These are phyloP conservation scores for Nakazawaea ishiwadae DNA, from an alignment of 805 yeast species.

Conservation along the genomic window DNA sequence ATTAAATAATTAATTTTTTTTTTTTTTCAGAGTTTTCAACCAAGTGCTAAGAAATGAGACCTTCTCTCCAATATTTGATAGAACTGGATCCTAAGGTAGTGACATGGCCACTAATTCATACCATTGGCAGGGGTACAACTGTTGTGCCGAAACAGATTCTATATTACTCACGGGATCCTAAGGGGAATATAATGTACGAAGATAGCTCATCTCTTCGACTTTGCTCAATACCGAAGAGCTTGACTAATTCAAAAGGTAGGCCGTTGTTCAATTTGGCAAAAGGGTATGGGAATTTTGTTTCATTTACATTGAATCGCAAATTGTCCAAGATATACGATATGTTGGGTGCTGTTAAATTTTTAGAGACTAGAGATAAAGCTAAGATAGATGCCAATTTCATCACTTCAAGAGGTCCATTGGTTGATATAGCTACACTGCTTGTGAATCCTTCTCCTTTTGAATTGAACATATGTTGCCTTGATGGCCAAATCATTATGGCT, in stretches of 20 bases:
- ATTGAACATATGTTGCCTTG: background rate
- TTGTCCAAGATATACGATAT: constrained; percentile 6
- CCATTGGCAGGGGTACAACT: background rate
- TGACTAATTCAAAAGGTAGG: background rate
- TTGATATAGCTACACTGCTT: background rate
- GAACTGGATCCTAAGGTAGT: background rate
- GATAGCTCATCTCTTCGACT: background rate
- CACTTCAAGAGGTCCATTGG: constrained; percentile 7
- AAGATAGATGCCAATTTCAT: background rate
- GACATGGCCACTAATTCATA: background rate
- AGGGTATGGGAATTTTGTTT: background rate
- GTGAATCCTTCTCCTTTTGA: background rate
- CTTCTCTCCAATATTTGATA: too few relatives aligned
- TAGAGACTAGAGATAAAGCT: background rate
- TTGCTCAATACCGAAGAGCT: background rate
- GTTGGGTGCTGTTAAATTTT: background rate
- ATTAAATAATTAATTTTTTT: too few relatives aligned
- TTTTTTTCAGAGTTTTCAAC: too few relatives aligned
- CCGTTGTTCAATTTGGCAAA: constrained; percentile 2
- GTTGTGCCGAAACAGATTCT: background rate
- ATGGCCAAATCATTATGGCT: constrained; percentile 5
- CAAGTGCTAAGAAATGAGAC: too few relatives aligned
- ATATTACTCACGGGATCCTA: background rate
- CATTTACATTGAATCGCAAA: background rate
- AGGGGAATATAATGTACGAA: background rate